Conservation (phyloP, 164 flowering plant species). For the Taxillus chinensis region DNA sequence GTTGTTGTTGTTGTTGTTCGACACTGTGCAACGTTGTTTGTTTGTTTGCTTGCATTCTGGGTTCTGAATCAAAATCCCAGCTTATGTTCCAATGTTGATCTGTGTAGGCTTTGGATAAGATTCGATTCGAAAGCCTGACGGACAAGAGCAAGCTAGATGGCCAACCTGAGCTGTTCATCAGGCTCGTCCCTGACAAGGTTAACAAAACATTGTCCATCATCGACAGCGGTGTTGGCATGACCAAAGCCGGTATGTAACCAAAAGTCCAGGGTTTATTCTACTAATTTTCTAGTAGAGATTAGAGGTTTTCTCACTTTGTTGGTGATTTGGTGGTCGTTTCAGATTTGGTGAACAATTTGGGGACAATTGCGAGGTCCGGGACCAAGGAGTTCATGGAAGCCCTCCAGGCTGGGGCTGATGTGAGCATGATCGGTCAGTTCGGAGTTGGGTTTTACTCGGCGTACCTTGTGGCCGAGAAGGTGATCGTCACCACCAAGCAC, state of each 20-base stretch:
- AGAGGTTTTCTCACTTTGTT: neutral
- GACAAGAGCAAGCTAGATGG: constrained; percentile 37
- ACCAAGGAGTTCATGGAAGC: constrained; percentile 65
- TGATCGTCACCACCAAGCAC: constrained; percentile 47
- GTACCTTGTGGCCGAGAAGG: constrained; percentile 53
- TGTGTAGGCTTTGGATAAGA: constrained; percentile 28
- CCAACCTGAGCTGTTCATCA: constrained; percentile 38
- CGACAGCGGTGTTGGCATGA: constrained; percentile 30
- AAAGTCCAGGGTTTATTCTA: too few species aligned
- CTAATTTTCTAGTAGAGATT: neutral
- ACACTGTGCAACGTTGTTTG: too few species aligned
- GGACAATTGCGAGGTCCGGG: constrained; percentile 57
- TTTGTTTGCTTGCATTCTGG: too few species aligned
- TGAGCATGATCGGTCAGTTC: constrained; percentile 58
- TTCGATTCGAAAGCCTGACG: constrained; percentile 34
- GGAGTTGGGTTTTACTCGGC: constrained; percentile 50
- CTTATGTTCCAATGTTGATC: neutral
- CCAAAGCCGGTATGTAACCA: constrained; percentile 15
- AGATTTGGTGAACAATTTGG: constrained; percentile 57
- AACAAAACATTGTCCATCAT: constrained; percentile 32
- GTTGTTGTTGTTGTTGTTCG: too few species aligned
- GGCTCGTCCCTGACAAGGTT: constrained; percentile 33
- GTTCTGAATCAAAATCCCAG: neutral
- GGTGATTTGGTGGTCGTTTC: neutral
- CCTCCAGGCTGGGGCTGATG: constrained; percentile 43